These are phyloP conservation scores for Ramalina intermedia DNA, from an alignment of 495 filamentous ascomycete species.

Conservation along the genomic window DNA sequence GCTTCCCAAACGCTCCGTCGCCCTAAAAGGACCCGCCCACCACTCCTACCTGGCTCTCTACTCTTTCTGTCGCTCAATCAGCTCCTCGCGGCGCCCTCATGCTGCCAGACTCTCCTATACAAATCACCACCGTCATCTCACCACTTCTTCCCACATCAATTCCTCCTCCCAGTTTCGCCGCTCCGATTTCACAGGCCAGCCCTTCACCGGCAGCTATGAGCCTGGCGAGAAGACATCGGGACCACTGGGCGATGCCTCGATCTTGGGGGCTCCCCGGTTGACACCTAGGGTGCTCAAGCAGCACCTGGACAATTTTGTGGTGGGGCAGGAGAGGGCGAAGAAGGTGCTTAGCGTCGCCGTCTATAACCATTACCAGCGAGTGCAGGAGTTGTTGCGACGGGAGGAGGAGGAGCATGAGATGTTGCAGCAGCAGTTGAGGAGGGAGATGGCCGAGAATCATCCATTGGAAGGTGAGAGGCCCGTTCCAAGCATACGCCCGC, in stretches of 20 bases:
- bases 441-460: slow-evolving; percentile 33
- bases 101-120: no score
- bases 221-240: slow-evolving; percentile 45
- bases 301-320: slow-evolving; percentile 88
- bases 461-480: slow-evolving; percentile 33
- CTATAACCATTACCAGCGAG: slow-evolving; percentile 92
- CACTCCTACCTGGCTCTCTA: slow-evolving; percentile 27
- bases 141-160: slow-evolving; percentile 16
- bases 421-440: slow-evolving; percentile 31
- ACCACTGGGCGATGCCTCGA: slow-evolving; percentile 40
- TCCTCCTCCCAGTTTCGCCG: slow-evolving; percentile 41
- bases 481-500: not conserved
- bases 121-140: slow-evolving; percentile 14
- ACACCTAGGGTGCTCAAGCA: slow-evolving; percentile 77
- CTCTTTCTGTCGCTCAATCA: slow-evolving; percentile 2
- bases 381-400: slow-evolving; percentile 59
- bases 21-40: slow-evolving; percentile 8
- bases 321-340: slow-evolving; percentile 93
- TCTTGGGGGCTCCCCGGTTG: slow-evolving; percentile 52
- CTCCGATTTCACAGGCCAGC: slow-evolving; percentile 48
- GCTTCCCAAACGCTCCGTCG: no score
- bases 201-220: slow-evolving; percentile 67
- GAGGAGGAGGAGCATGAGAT: slow-evolving; percentile 66
- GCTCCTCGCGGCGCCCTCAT: no score
- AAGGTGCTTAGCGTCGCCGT: slow-evolving; percentile 84